phyloP scores from a whole-genome alignment of 768 basidiomycete genomes.

The Pholiota molesta region DNA sequence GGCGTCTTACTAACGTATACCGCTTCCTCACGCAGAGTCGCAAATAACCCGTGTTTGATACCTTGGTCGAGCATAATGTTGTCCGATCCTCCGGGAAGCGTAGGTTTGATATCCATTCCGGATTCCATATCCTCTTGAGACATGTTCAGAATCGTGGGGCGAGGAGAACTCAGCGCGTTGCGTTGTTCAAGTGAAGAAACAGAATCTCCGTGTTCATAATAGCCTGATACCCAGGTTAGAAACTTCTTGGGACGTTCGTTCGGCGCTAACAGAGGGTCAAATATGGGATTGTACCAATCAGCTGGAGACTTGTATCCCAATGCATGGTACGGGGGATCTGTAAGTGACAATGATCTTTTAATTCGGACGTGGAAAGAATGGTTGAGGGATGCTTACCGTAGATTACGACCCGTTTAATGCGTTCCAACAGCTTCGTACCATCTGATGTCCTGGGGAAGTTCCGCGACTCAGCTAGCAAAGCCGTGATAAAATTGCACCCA shows the following conservation, averaged over 20 bases:
- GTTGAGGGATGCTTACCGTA: background rate
- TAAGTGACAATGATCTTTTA: background rate
- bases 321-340: conserved; percentile 8
- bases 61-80: conserved; percentile 1
- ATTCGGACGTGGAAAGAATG: background rate
- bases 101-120: conserved; percentile 7
- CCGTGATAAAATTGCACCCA: conserved; percentile 10
- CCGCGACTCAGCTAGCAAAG: conserved; percentile 6
- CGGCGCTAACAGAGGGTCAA: conserved; percentile 6
- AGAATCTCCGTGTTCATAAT: conserved; percentile 7
- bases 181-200: conserved; percentile 6
- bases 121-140: conserved; percentile 5
- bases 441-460: conserved; percentile 4
- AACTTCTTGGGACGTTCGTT: conserved; percentile 7
- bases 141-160: conserved; percentile 6
- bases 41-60: conserved; percentile 3
- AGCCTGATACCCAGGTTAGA: conserved; percentile 10
- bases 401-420: conserved; percentile 6
- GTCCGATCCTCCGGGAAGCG: conserved; percentile 11
- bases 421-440: background rate
- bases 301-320: conserved; percentile 9
- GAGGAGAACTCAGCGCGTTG: conserved; percentile 2
- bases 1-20: background rate
- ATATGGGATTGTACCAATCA: conserved; percentile 8
- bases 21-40: background rate